Percentiles rank a stretch among this genome's conserved stretches.
Evolutionary conservation across 352 stramenopile species (phyloP).

Genomic region (Globisporangium barbulae): DNA sequence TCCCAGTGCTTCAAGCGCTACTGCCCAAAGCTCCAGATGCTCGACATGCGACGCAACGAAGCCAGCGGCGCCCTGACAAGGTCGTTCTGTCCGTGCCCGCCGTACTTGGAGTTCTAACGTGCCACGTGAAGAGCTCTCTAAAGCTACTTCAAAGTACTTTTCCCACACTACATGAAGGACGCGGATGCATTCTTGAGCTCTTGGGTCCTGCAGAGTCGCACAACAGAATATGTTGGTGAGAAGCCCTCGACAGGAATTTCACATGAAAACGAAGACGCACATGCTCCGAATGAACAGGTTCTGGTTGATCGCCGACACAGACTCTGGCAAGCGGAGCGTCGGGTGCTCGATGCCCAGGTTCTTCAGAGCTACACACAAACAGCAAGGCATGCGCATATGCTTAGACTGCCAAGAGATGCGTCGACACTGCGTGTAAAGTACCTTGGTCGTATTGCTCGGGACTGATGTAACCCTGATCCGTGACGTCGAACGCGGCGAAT

Average conservation of each 20-base stretch:
- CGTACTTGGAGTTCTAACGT: slow-evolving; percentile 48
- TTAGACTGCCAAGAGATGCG: not conserved
- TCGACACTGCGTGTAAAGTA: not conserved
- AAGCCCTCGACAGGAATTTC: not conserved
- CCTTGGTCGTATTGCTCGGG: slow-evolving; percentile 68
- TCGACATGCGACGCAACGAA: slow-evolving; percentile 67
- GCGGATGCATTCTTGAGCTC: slow-evolving; percentile 66
- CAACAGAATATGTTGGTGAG: not conserved
- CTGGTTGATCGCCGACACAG: slow-evolving; percentile 49
- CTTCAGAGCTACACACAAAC: slow-evolving; percentile 32
- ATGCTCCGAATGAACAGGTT: slow-evolving; percentile 68
- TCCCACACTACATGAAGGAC: slow-evolving; percentile 48
- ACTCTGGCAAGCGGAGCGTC: slow-evolving; percentile 60
- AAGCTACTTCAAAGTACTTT: no score
- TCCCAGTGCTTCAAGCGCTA: slow-evolving; percentile 41
- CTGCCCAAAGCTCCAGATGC: slow-evolving; percentile 55
- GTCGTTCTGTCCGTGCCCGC: slow-evolving; percentile 51
- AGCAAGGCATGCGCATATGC: not conserved
- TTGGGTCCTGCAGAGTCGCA: slow-evolving; percentile 35
- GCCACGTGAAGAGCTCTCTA: no score
- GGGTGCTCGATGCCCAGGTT: slow-evolving; percentile 67
- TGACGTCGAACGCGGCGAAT: slow-evolving; percentile 75
- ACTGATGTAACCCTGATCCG: slow-evolving; percentile 61
- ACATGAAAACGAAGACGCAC: slow-evolving; percentile 22
- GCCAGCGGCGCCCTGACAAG: slow-evolving; percentile 41